These are phyloP conservation scores for Arachnopeziza araneosa DNA, from an alignment of 2,329 filamentous ascomycete species.

Conservation along the genomic window DNA sequence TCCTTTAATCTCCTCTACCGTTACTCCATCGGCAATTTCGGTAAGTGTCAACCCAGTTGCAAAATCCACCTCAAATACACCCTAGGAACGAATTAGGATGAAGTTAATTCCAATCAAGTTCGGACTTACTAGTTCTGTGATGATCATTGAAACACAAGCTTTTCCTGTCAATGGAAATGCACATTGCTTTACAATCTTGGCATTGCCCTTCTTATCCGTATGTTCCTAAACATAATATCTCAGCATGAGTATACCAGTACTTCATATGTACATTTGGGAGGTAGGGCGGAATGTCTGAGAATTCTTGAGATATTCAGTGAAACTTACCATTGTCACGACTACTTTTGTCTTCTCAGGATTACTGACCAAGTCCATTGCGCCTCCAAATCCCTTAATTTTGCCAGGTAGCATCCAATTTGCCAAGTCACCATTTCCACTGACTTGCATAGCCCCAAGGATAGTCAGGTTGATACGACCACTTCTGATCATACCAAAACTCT, in stretches of 20 bases:
- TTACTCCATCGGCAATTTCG: constrained; percentile 84
- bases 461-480: constrained; percentile 82
- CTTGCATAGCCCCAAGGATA: constrained; percentile 88
- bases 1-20: constrained; percentile 77
- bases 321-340: constrained; percentile 71
- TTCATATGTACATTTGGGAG: no score
- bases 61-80: constrained; percentile 76
- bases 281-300: no score
- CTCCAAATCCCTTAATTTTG: constrained; percentile 82
- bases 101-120: neutral
- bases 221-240: constrained; percentile 51
- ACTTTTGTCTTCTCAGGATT: constrained; percentile 85
- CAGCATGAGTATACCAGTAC: no score
- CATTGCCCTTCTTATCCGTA: constrained; percentile 88
- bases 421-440: constrained; percentile 54
- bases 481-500: constrained; percentile 91
- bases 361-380: constrained; percentile 87
- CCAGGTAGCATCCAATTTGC: constrained; percentile 92
- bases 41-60: constrained; percentile 72
- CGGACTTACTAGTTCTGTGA: constrained; percentile 68
- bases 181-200: constrained; percentile 94
- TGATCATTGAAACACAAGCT: constrained; percentile 82
- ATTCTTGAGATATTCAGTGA: no score
- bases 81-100: constrained; percentile 21
- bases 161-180: constrained; percentile 89